phyloP scores from a whole-genome alignment of 192 early-diverging fungal genomes.

The Podila verticillata region DNA sequence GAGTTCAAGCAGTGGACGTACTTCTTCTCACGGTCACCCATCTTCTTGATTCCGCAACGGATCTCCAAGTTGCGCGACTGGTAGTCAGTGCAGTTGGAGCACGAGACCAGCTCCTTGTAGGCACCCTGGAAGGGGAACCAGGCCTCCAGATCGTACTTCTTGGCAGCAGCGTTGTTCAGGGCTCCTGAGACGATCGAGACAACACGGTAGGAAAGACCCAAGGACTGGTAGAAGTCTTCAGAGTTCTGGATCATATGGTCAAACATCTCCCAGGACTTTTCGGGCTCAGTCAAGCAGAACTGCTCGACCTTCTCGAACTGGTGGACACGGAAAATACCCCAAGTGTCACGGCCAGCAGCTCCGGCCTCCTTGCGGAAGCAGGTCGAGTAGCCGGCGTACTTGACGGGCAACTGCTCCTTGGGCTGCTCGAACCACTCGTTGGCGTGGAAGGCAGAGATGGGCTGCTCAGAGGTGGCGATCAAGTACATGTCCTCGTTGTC shows the following conservation, averaged over 20 bases:
- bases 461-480: conserved; percentile 99
- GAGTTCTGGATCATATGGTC: conserved; percentile 92
- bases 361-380: conserved; percentile 99
- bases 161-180: conserved; percentile 98
- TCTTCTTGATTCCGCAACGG: conserved; percentile 96
- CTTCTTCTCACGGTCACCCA: conserved; percentile 92
- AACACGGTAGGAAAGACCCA: conserved; percentile 94
- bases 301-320: conserved; percentile 99
- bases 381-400: conserved; percentile 96
- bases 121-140: conserved; percentile 99
- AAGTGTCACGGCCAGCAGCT: conserved; percentile 95
- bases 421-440: conserved; percentile 96
- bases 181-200: conserved; percentile 97
- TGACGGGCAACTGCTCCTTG: conserved; percentile 89
- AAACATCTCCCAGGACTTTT: conserved; percentile 99
- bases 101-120: conserved; percentile 98
- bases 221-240: conserved; percentile 95
- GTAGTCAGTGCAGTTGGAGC: conserved; percentile 99
- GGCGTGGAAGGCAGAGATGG: conserved; percentile 96
- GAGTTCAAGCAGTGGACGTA: conserved; percentile 99
- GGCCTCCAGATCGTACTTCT: conserved; percentile 99
- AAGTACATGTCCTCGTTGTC: conserved; percentile 94
- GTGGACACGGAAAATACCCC: conserved; percentile 99
- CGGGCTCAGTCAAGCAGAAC: conserved; percentile 95
- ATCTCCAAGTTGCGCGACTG: conserved; percentile 95